Base-by-base conservation (phyloP, 192 early-diverging fungal species). In the Gamsiella multidivaricata region DNA sequence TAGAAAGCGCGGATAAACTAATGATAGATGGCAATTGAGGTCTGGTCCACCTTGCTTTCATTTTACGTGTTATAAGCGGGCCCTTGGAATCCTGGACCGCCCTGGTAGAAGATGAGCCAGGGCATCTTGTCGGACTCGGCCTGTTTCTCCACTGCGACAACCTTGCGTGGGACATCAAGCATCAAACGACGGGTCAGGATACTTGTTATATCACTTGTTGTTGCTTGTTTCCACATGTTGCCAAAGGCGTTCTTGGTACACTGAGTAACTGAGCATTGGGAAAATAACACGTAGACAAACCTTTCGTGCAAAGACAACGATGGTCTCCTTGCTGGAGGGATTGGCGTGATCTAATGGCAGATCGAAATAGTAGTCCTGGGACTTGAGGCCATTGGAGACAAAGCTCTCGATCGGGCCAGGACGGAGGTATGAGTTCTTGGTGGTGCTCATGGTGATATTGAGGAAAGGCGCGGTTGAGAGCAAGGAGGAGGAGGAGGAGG, bases 331-430 rank as follows among this genome's bases (percentile, higher is more conserved):
- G 54, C 61, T 47, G 28, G 65, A 37, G 20, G 45, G 2, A 47
- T 69, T 55, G 29, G 65, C 59, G 66, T 78, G 65, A 17, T 60
- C 41, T 34, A 78, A 60, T 28, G 74, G 74, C 22, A 78, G 46
- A 39, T 78, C 66, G 32, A 78, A 78, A 61, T 78, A 78, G 55
- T 78, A 78, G 41, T 78, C 74, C n/a, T 57, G 42, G n/a, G 74
- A 51, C 57, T 63, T 69, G 47, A 78, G 74, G 5, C 74, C 74
- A 53, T 69, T 63, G 15, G 74, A 62, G 32, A 64, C 34, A 57
- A 65, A 78, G 46, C 47, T 54, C 54, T 78, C 74, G 32, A 78
- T 31, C n/a, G 66, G 74, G 10, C 74, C 74, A 3, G 74, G 66
- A n/a, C 66, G 74, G 23, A 78, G 65, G 39, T 69, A 78, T 1